Evolutionary conservation across 257 asterid species (phyloP).

Genomic region (Misopates orontium): DNA sequence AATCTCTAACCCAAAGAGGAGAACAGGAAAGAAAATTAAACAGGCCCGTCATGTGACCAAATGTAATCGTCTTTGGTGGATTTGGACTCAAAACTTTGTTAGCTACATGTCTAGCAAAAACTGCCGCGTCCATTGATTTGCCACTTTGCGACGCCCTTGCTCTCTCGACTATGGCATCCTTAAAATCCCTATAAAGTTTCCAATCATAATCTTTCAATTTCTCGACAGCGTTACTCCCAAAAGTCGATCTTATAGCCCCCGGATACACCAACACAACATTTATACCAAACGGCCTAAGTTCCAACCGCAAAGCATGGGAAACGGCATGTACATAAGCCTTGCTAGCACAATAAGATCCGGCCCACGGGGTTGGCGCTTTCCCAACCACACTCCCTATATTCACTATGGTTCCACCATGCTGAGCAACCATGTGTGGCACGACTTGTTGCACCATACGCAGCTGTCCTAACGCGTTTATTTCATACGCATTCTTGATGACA

Average conservation of each 20-base stretch:
- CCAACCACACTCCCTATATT: constrained; percentile 73
- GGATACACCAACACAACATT: constrained; percentile 59
- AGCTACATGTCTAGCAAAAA: constrained; percentile 63
- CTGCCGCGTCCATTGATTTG: constrained; percentile 51
- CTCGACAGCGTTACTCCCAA: constrained; percentile 41
- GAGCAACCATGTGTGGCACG: constrained; percentile 66
- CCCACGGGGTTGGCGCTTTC: constrained; percentile 76
- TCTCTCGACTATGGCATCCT: constrained; percentile 50
- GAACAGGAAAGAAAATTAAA: constrained; percentile 53
- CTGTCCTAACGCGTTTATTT: constrained; percentile 61
- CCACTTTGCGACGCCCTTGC: constrained; percentile 72
- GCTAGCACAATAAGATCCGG: constrained; percentile 73
- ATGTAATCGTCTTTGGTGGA: constrained; percentile 54
- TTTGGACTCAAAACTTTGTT: constrained; percentile 43
- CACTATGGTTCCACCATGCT: constrained; percentile 50
- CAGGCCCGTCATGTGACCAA: constrained; percentile 63
- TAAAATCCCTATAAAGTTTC: constrained; percentile 53
- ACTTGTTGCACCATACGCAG: constrained; percentile 60
- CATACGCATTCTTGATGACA: constrained; percentile 45
- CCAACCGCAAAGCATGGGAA: constrained; percentile 51
- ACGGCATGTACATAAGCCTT: constrained; percentile 68
- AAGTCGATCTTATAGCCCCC: constrained; percentile 54
- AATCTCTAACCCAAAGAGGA: constrained; percentile 70
- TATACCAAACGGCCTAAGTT: constrained; percentile 55
- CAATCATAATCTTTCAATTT: constrained; percentile 53